Base-by-base conservation (phyloP, 208 protist genomes). In the Jaenimonas drosophilae region DNA sequence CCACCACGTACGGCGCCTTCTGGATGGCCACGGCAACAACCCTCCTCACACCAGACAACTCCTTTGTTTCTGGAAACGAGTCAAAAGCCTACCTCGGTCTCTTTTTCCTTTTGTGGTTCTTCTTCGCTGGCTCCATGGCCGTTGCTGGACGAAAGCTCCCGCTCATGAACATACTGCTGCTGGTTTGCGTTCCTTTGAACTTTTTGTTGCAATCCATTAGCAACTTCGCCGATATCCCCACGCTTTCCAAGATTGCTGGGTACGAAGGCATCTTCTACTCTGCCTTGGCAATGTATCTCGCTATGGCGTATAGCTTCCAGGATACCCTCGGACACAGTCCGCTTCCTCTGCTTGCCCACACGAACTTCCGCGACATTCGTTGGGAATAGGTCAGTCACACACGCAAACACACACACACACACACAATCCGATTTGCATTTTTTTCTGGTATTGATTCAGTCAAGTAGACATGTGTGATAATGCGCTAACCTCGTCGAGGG, bases 181-280 rank as follows among this genome's bases (percentile, higher is more conserved):
- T 70, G 37, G 59, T 64, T 30, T 34, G 45, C 3, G 62, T 68
- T 11, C 20, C 45, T 16, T 20, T 64, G 25, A 59, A 59, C 39
- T 72, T 72, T 27, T 40, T 59, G 1, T 28, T 64, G 23, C 50
- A 60, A 26, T 17, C 21, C 1, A 54, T 59, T 19, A 33, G 44
- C 6, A 63, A 48, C 38, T 68, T 5, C 43, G 48, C 53, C 54
- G 32, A 61, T 49, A 67, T 27, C 25, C 16, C 30, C 2, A 51
- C 59, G 11, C 43, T 82, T 24, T 41, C 56, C 40, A 46, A 63
- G 23, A 46, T 76, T 4, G 67, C 73, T 19, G 67, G 67, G 19
- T 81, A 49, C 33, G 64, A 74, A 37, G 73, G 73, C 11, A 76
- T 81, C 9, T 47, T 70, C 19, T 55, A 58, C 30, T 63, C 64